Evolutionary conservation across 495 filamentous ascomycete species (phyloP), one percentile per base, ranked within the genome.

Genomic region (Cercophora newfieldiana): DNA sequence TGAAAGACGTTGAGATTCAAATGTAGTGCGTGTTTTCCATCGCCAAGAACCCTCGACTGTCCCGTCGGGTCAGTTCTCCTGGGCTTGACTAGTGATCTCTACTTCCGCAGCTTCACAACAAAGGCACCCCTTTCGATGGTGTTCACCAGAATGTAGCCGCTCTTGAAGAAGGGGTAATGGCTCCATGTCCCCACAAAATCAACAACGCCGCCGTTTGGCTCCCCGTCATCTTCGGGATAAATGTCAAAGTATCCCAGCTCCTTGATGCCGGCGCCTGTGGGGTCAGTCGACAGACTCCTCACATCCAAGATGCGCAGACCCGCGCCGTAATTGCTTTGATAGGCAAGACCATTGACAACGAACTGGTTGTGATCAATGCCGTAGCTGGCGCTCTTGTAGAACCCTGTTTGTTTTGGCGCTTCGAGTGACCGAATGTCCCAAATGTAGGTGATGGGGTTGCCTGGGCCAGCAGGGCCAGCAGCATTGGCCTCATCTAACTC

Each of bases 331-430:
- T 86, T 83, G 61, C 76, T 81, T 67, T 86, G 85, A 72, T 82
- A 86, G 12, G 75, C 50, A 28, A 79, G 71, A 10, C 82, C 82
- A 31, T 85, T 64, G 47, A 74, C 54, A 62, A 86, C 74, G 54
- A 84, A 87, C 65, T 86, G 84, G 70, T 87, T 87, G 73, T 87
- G 85, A 67, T 87, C 85, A 59, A 87, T 83, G 28, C 78, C 74
- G 14, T 72, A 66, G 16, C 72, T 70, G 0, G 61, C 25, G 47
- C 77, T 77, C 59, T 80, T 74, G 72, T 79, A 87, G 71, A 66
- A 68, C 5, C 85, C 85, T 3, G 85, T 86, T 62, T 84, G 79
- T 59, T 78, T 81, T 1, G 84, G 83, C 0, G 53, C 57, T 33
- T 77, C 77, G 29, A 83, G 82, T 7, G 72, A 72, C 50, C 77